Evolutionary conservation across 768 basidiomycete species (phyloP).

Genomic region (Heimioporus sp.): DNA sequence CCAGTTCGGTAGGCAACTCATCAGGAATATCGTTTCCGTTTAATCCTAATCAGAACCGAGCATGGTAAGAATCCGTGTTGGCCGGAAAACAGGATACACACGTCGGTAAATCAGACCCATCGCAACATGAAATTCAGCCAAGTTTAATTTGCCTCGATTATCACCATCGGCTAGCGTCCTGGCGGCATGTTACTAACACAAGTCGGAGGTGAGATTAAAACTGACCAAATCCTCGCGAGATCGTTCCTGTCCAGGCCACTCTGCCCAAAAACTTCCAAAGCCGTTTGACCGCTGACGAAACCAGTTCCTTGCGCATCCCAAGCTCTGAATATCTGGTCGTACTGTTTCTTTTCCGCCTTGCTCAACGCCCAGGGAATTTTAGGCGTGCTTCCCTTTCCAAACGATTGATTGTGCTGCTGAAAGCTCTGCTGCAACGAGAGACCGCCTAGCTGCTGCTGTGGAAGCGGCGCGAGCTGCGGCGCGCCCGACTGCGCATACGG

Average conservation of each 20-base stretch:
- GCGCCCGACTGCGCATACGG: constrained; percentile 58
- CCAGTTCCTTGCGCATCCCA: constrained; percentile 85
- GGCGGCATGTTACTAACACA: neutral
- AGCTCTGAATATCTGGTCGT: constrained; percentile 94
- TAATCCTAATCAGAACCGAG: constrained; percentile 50
- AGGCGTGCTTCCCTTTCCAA: constrained; percentile 60
- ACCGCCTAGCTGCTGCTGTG: constrained; percentile 53
- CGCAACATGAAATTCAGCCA: constrained; percentile 96
- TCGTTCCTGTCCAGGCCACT: constrained; percentile 89
- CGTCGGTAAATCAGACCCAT: constrained; percentile 98
- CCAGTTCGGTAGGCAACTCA: constrained; percentile 80
- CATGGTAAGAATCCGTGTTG: neutral
- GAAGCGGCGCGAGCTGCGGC: constrained; percentile 58
- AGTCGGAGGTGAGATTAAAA: constrained; percentile 6
- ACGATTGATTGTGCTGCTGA: constrained; percentile 80
- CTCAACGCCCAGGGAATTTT: constrained; percentile 84
- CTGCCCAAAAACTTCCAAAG: constrained; percentile 91
- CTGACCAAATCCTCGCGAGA: constrained; percentile 89
- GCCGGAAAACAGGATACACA: constrained; percentile 41
- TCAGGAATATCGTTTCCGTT: constrained; percentile 93
- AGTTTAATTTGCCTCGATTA: constrained; percentile 92
- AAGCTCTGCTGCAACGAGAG: constrained; percentile 78
- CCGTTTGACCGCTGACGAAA: constrained; percentile 83
- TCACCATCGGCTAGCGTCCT: constrained; percentile 93
- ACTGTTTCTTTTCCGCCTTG: constrained; percentile 92